Evolutionary conservation across 805 yeast genomes (phyloP).

Genomic region (Candida yuanshanica): DNA sequence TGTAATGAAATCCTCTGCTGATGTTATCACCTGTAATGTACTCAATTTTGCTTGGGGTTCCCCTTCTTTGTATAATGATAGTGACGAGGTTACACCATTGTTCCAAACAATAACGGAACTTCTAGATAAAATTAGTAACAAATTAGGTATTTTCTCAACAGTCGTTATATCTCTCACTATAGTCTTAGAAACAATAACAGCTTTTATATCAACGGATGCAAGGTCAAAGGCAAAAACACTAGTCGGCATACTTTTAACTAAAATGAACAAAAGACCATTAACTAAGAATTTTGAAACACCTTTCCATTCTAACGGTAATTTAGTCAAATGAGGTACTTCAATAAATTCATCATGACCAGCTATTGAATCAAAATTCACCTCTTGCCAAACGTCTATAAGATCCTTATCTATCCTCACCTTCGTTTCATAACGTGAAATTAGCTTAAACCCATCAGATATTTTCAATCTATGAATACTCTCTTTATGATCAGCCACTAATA

Average conservation of each 20-base stretch:
- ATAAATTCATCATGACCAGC: background rate
- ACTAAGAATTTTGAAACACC: constrained; percentile 7
- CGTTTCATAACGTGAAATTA: background rate
- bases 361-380: background rate
- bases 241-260: constrained; percentile 12
- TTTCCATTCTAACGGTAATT: background rate
- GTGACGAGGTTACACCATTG: background rate
- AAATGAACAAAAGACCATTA: constrained; percentile 1
- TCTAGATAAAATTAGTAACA: constrained; percentile 4
- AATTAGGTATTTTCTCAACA: background rate
- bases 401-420: background rate
- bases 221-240: constrained; percentile 13
- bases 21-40: constrained; percentile 6
- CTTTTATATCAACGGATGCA: constrained; percentile 1
- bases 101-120: constrained; percentile 11
- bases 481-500: constrained; percentile 13
- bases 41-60: background rate
- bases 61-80: background rate
- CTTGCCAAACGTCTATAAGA: constrained; percentile 7
- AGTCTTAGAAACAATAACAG: constrained; percentile 8
- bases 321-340: constrained; percentile 6
- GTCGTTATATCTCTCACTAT: constrained; percentile 7
- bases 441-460: constrained; percentile 7
- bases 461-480: constrained; percentile 7
- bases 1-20: constrained; percentile 2